Evolutionary conservation across 495 filamentous ascomycete genomes (phyloP).

Genomic region (Aspergillus cristatus): DNA sequence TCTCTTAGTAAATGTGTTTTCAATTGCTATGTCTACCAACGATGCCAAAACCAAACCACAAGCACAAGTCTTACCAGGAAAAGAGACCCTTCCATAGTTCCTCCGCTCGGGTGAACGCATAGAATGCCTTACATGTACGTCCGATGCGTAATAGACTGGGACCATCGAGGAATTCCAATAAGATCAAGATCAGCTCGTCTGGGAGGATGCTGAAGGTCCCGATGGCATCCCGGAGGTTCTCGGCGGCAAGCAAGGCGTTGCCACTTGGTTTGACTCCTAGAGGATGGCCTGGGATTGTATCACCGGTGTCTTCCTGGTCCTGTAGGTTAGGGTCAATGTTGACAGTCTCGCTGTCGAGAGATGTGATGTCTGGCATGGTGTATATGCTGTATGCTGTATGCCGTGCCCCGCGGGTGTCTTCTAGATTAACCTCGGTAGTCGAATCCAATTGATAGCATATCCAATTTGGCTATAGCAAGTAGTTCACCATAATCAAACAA

Average conservation of each 20-base stretch:
- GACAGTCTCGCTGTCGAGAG: conserved; percentile 1
- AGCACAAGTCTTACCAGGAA: conserved; percentile 82
- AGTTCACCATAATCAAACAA: no score
- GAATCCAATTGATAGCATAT: no score
- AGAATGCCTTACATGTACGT: conserved; percentile 79
- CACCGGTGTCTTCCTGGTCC: conserved; percentile 4
- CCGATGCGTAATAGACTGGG: conserved; percentile 55
- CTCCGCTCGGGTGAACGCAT: conserved; percentile 76
- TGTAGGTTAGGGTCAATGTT: conserved; percentile 10
- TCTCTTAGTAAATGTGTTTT: conserved; percentile 2
- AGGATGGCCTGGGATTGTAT: conserved; percentile 67
- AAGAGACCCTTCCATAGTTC: conserved; percentile 88
- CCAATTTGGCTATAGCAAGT: no score
- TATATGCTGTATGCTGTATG: background rate
- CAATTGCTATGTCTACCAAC: conserved; percentile 1
- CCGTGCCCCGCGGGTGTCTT: no score
- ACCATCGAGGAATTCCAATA: conserved; percentile 69
- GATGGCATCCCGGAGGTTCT: conserved; percentile 54
- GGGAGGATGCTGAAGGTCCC: conserved; percentile 59
- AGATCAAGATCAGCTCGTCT: conserved; percentile 69
- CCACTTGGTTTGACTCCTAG: conserved; percentile 79
- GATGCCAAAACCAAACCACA: no score
- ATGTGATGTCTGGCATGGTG: conserved; percentile 11
- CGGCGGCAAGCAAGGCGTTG: conserved; percentile 63
- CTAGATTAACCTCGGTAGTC: no score